A percentile compares a stretch with the other conserved stretches of the same genome.
Evolutionary conservation across 805 yeast genomes (phyloP).

Genomic region (Myxozyma sirexii): DNA sequence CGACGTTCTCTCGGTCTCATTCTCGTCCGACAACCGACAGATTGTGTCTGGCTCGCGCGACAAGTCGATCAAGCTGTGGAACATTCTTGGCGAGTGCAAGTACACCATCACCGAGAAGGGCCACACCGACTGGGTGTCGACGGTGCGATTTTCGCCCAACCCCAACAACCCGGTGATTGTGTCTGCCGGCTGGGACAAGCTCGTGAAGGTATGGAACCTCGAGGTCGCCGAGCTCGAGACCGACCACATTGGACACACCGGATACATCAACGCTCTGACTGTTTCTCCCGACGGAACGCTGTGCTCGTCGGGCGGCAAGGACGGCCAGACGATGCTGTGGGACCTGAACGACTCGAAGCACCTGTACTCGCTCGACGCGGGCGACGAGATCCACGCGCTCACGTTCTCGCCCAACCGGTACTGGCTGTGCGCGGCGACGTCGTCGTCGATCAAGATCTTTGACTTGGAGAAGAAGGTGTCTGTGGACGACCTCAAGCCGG

Average conservation of each 20-base stretch:
- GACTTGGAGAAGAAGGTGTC: conserved; percentile 92
- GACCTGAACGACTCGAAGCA: conserved; percentile 83
- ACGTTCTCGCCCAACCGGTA: conserved; percentile 99
- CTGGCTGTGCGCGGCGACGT: conserved; percentile 99
- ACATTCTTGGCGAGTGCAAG: conserved; percentile 96
- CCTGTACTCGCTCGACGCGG: conserved; percentile 90
- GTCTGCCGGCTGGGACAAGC: conserved; percentile 99
- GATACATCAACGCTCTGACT: conserved; percentile 95
- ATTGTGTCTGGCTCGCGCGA: conserved; percentile 99
- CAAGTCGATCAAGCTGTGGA: conserved; percentile 99
- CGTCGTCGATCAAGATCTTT: conserved; percentile 97
- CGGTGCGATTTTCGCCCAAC: conserved; percentile 93
- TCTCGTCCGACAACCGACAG: conserved; percentile 95
- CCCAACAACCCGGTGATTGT: conserved; percentile 66
- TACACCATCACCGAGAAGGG: conserved; percentile 77
- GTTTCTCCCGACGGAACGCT: conserved; percentile 99
- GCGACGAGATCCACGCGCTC: conserved; percentile 96
- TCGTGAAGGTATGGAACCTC: conserved; percentile 97
- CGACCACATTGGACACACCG: conserved; percentile 99
- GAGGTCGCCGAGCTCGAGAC: conserved; percentile 81
- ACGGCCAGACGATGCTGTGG: conserved; percentile 98
- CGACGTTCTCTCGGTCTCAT: conserved; percentile 96
- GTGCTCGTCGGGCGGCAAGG: conserved; percentile 99
- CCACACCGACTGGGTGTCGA: conserved; percentile 99
- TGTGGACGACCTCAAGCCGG: conserved; percentile 98